Evolutionary conservation across 768 basidiomycete genomes (phyloP), one percentile per base, ranked within the genome.

Genomic region (Hygrocybe coccinea): DNA sequence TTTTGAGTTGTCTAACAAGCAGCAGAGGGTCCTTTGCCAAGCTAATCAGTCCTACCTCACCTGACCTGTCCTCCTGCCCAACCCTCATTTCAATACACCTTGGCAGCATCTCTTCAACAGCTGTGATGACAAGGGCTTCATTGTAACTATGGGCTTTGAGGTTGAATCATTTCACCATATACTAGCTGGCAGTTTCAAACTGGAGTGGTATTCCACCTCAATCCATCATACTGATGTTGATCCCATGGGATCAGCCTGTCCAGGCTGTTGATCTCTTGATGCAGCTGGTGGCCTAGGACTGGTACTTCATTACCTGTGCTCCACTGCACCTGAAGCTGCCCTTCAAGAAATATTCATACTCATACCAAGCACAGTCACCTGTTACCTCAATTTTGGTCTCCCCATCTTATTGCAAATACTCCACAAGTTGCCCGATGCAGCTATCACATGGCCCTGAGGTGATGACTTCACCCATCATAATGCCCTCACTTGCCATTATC

Each of bases 331-430:
- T 1, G 71, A 79, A 29, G 60, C 70, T 22, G 68, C 63, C 22
- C 64, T 79, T 1, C 70, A 74, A 54, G 71, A 78, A 48, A 77
- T 79, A 6, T 81, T 80, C 59, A 74, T 73, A 1, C 59, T 79
- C 8, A 66, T 74, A 12, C 75, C 77, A 8, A 22, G 70, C 0
- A 73, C 71, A 0, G 58, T 71, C 19, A 62, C 64, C 1, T 61
- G 67, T 1, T 79, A 79, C 56, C 56, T 77, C 45, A 38, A 51
- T 6, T 78, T 76, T 62, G 61, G 61, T 1, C 63, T 67, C 1
- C 7, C 43, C 0, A 67, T 76, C n/a, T 64, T 77, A 0, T 65
- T 69, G 1, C 14, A 41, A 0, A 67, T 65, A 1, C 63, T 77
- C 0, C 46, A 60, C 2, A 38, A 25, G 1, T 66, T 77, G 22